Conservation (phyloP, 768 basidiomycete species). For the Boletellus ananiceps region DNA sequence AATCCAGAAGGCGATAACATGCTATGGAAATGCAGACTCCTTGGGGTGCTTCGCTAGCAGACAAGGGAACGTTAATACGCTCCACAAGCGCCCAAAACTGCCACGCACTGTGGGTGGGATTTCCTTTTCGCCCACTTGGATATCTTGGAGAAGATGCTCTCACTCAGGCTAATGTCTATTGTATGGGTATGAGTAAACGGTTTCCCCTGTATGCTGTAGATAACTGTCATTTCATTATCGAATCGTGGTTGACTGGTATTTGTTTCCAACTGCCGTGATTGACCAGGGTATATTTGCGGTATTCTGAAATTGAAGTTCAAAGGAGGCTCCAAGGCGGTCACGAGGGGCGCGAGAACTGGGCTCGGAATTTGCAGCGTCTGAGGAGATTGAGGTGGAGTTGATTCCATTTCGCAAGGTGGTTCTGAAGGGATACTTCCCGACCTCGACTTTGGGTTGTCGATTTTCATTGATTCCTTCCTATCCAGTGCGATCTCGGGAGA, state of each 20-base stretch:
- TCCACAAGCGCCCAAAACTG: neutral
- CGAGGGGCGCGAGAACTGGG: conserved; percentile 11
- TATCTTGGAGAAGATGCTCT: conserved; percentile 26
- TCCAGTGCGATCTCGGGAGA: neutral
- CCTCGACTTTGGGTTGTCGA: neutral
- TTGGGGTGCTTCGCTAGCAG: conserved; percentile 29
- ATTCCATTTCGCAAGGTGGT: neutral
- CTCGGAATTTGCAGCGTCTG: neutral
- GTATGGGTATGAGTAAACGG: conserved; percentile 17
- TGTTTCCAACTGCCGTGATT: neutral
- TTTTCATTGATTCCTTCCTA: neutral
- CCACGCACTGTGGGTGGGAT: conserved; percentile 29
- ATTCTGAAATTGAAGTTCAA: conserved; percentile 19
- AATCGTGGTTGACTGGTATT: conserved; percentile 6
- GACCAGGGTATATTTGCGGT: neutral
- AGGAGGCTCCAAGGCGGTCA: conserved; percentile 10
- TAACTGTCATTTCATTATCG: conserved; percentile 16
- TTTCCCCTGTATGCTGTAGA: conserved; percentile 17
- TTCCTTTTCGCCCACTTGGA: conserved; percentile 37
- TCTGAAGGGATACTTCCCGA: neutral
- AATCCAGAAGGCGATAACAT: conserved; percentile 36
- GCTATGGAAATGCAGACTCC: conserved; percentile 44
- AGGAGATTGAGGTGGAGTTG: conserved; percentile 1
- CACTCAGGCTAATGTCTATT: conserved; percentile 29
- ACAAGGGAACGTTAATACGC: neutral